Evolutionary conservation across 257 asterid genomes (phyloP).

Genomic region (Buddleja alternifolia): DNA sequence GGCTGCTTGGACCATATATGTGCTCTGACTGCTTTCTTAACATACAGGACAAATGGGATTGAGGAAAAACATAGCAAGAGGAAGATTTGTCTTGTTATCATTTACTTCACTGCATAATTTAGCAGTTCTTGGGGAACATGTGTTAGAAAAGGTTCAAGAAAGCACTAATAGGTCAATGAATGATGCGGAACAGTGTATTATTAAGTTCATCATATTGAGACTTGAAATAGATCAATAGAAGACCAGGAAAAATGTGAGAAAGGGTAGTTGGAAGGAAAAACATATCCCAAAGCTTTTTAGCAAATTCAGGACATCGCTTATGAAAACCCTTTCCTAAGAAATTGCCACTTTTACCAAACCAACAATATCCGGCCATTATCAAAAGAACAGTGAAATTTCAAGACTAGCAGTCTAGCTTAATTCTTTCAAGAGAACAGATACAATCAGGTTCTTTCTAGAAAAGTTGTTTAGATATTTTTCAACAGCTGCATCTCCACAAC

Average conservation of each 20-base stretch:
- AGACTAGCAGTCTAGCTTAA: neutral
- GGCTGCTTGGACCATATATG: neutral
- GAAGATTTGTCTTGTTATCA: neutral
- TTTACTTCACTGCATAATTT: neutral
- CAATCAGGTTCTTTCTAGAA: neutral
- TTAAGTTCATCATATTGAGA: constrained; percentile 3
- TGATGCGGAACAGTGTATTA: constrained; percentile 3
- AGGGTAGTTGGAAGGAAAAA: constrained; percentile 1
- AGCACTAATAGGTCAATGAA: constrained; percentile 16
- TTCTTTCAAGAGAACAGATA: neutral
- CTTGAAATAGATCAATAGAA: neutral
- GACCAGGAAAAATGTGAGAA: constrained; percentile 1
- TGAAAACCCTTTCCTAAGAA: neutral
- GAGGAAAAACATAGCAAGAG: constrained; percentile 16
- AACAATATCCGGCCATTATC: constrained; percentile 17
- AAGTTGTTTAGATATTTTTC: neutral
- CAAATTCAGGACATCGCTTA: constrained; percentile 15
- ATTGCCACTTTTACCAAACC: neutral
- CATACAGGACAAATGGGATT: neutral
- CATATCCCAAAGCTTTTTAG: neutral
- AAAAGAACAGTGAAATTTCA: constrained; percentile 15
- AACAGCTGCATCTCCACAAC: constrained; percentile 13
- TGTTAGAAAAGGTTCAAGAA: neutral
- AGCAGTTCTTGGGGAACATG: constrained; percentile 9
- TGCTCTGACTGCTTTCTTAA: neutral